phyloP scores from a whole-genome alignment of 495 filamentous ascomycete genomes.

The Daldinia decipiens region DNA sequence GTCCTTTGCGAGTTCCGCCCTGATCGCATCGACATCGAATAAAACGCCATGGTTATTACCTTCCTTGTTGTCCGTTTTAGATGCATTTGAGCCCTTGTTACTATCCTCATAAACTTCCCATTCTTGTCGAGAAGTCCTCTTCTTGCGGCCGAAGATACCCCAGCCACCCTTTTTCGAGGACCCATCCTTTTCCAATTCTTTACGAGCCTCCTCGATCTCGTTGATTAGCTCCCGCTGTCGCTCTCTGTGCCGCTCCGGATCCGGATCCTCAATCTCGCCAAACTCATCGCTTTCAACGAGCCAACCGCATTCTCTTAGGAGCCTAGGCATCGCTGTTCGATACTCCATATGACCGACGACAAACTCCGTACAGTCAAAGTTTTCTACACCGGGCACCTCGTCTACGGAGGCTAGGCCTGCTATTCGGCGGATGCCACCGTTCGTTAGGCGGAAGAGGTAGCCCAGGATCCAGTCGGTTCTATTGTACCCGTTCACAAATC shows the following conservation, averaged over 20 bases:
- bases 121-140: slow-evolving; percentile 81
- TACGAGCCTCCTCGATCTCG: slow-evolving; percentile 94
- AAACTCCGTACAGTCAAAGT: slow-evolving; percentile 84
- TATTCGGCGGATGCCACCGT: slow-evolving; percentile 89
- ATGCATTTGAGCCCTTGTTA: slow-evolving; percentile 45
- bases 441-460: slow-evolving; percentile 95
- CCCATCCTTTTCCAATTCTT: slow-evolving; percentile 76
- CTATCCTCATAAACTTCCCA: slow-evolving; percentile 93
- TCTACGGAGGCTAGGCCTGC: slow-evolving; percentile 88
- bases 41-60: slow-evolving; percentile 70
- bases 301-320: slow-evolving; percentile 86
- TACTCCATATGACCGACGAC: slow-evolving; percentile 98
- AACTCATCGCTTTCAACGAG: slow-evolving; percentile 92
- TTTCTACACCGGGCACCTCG: slow-evolving; percentile 82
- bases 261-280: slow-evolving; percentile 95
- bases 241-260: slow-evolving; percentile 90
- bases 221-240: slow-evolving; percentile 92
- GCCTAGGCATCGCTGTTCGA: slow-evolving; percentile 85
- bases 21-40: slow-evolving; percentile 96
- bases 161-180: slow-evolving; percentile 63
- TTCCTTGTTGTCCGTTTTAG: slow-evolving; percentile 56
- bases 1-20: slow-evolving; percentile 82
- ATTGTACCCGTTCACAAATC: slow-evolving; percentile 95
- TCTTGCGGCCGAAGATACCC: slow-evolving; percentile 80
- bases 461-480: slow-evolving; percentile 98